Evolutionary conservation across 306 rosid genomes (phyloP).

Genomic region (Pyrus communis): DNA sequence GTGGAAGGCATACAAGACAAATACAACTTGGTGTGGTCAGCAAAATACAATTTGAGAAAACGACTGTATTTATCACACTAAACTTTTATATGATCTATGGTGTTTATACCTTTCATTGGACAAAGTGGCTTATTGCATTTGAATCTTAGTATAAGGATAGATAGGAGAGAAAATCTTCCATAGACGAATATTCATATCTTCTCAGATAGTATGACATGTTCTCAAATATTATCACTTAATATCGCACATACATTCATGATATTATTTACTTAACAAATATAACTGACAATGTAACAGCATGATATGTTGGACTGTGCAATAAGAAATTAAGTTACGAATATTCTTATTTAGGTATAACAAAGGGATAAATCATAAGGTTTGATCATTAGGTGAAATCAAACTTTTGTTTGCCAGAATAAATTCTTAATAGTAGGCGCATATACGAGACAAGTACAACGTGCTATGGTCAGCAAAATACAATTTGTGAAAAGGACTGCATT

Average conservation of each 20-base stretch:
- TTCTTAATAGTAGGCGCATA: not conserved
- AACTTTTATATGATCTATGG: not conserved
- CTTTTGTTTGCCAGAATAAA: not conserved
- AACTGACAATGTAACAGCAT: not conserved
- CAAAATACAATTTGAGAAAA: too few relatives aligned
- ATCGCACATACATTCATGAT: not conserved
- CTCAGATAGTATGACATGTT: not conserved
- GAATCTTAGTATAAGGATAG: not conserved
- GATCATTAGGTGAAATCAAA: not conserved
- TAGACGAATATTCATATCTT: not conserved
- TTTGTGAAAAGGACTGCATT: not conserved
- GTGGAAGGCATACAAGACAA: too few relatives aligned
- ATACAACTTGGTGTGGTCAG: too few relatives aligned
- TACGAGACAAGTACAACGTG: not conserved
- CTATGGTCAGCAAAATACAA: conserved; percentile 4
- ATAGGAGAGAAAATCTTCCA: not conserved
- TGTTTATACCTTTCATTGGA: not conserved
- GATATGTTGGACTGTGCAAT: not conserved
- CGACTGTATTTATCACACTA: not conserved
- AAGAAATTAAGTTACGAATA: not conserved
- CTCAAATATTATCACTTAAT: not conserved
- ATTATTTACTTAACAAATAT: not conserved
- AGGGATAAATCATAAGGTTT: not conserved
- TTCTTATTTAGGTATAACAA: not conserved
- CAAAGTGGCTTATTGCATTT: not conserved